Percentiles rank a stretch among this genome's conserved stretches.
Conservation (phyloP, 441 rosid genomes). For the Iberis amara region DNA sequence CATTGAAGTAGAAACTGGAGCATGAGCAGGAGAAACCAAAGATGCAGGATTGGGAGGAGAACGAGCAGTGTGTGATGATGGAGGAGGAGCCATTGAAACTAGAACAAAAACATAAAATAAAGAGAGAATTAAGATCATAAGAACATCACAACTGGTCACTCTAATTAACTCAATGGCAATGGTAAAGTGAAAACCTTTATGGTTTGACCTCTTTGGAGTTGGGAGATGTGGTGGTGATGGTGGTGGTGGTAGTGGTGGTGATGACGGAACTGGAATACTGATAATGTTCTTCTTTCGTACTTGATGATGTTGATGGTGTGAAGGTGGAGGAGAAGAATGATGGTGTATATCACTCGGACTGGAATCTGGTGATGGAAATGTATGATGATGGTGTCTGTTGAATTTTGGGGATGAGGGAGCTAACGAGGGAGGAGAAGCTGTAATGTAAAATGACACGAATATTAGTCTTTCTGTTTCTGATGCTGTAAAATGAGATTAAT, state of each 20-base stretch:
- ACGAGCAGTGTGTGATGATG: conserved; percentile 42
- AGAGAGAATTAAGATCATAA: conserved; percentile 20
- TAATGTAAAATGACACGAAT: conserved; percentile 11
- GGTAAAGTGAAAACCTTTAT: conserved; percentile 40
- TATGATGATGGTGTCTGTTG: conserved; percentile 25
- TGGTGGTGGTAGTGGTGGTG: conserved; percentile 32
- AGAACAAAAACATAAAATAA: conserved; percentile 26
- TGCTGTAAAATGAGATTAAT: conserved; percentile 1
- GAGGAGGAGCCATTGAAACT: conserved; percentile 54
- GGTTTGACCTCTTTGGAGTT: conserved; percentile 44
- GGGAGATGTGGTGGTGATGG: conserved; percentile 36
- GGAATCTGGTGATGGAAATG: conserved; percentile 24
- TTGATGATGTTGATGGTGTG: conserved; percentile 38
- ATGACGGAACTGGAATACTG: conserved; percentile 24
- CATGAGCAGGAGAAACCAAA: conserved; percentile 36
- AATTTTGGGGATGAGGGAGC: conserved; percentile 45
- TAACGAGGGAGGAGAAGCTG: conserved; percentile 40
- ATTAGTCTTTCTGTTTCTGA: conserved; percentile 20
- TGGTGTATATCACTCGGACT: conserved; percentile 27
- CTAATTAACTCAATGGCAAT: conserved; percentile 13
- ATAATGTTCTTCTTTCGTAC: conserved; percentile 30
- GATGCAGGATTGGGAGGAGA: conserved; percentile 42
- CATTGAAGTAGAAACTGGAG: conserved; percentile 36
- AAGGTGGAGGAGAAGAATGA: conserved; percentile 44
- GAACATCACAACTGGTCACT: conserved; percentile 4